Evolutionary conservation across 1,139 yeast genomes (phyloP).

Genomic region (Wickerhamomyces sp.): DNA sequence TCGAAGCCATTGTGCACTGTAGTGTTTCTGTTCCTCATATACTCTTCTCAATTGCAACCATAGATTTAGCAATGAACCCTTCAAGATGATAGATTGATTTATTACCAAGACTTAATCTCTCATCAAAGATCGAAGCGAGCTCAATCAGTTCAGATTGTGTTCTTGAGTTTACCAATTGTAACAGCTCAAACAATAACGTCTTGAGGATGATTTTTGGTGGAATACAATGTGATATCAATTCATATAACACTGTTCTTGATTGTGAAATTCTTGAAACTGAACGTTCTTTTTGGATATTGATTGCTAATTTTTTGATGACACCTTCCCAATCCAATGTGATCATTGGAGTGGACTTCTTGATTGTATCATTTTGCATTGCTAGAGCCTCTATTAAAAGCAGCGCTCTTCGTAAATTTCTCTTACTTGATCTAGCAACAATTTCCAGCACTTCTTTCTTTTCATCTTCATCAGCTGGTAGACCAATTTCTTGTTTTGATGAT

Average conservation of each 20-base stretch:
- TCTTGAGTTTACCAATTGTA: slow-evolving; percentile 34
- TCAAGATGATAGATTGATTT: slow-evolving; percentile 93
- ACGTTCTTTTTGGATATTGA: slow-evolving; percentile 52
- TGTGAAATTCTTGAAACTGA: slow-evolving; percentile 71
- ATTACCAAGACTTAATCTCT: slow-evolving; percentile 77
- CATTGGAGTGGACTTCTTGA: slow-evolving; percentile 38
- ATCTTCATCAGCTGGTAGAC: slow-evolving; percentile 33
- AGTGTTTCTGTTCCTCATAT: background rate
- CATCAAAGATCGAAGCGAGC: slow-evolving; percentile 75
- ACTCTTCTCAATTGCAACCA: slow-evolving; percentile 36
- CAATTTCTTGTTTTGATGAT: slow-evolving; percentile 50
- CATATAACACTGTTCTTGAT: slow-evolving; percentile 73
- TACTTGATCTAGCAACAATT: slow-evolving; percentile 50
- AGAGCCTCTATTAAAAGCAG: slow-evolving; percentile 80
- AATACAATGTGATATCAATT: slow-evolving; percentile 85
- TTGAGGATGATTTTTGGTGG: slow-evolving; percentile 80
- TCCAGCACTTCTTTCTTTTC: slow-evolving; percentile 40
- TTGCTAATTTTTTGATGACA: slow-evolving; percentile 64
- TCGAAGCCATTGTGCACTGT: background rate
- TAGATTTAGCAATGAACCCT: slow-evolving; percentile 84
- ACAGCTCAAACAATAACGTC: slow-evolving; percentile 54
- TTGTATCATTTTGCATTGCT: slow-evolving; percentile 63
- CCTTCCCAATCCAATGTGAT: slow-evolving; percentile 83
- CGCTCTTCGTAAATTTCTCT: slow-evolving; percentile 74
- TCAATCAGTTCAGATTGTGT: slow-evolving; percentile 53